Conservation (phyloP, 495 filamentous ascomycete species). For the Saxispiralis lemnorum region DNA sequence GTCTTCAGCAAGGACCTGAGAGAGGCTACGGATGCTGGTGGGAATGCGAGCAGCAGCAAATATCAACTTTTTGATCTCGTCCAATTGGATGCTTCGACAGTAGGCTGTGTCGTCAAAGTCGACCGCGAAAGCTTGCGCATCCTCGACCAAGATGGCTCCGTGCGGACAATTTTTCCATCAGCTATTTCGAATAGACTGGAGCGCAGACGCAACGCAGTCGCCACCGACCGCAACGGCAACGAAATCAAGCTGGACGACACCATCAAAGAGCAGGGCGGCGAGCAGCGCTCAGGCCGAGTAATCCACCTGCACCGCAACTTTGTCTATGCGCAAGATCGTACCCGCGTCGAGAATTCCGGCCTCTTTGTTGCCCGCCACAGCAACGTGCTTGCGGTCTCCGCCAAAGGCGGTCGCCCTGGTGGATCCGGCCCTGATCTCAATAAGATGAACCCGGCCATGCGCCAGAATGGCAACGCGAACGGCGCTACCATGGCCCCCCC, state of each 20-base stretch:
- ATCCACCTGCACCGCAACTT: constrained; percentile 80
- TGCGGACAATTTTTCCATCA: constrained; percentile 66
- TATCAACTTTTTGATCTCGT: constrained; percentile 87
- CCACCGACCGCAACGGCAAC: constrained; percentile 81
- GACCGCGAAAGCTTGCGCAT: constrained; percentile 82
- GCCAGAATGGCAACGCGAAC: constrained; percentile 33
- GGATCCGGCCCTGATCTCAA: constrained; percentile 51
- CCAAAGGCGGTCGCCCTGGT: constrained; percentile 61
- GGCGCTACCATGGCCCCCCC: constrained; percentile 53
- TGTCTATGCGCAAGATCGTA: constrained; percentile 69
- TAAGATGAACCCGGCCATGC: constrained; percentile 80
- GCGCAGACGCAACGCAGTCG: constrained; percentile 62
- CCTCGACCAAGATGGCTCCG: constrained; percentile 74
- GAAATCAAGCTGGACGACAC: constrained; percentile 84
- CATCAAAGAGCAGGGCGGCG: constrained; percentile 75
- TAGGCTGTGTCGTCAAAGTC: constrained; percentile 84
- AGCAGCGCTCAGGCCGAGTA: constrained; percentile 70
- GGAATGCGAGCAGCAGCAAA: constrained; percentile 51
- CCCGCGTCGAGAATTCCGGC: constrained; percentile 74
- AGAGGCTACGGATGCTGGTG: constrained; percentile 77
- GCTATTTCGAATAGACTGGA: constrained; percentile 78
- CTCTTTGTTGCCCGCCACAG: constrained; percentile 74
- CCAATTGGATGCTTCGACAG: constrained; percentile 80
- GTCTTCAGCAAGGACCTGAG: constrained; percentile 96
- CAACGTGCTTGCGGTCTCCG: constrained; percentile 73